These are phyloP conservation scores for Papilionanthe hybrid DNA, from an alignment of 116 monocot species.

Conservation along the genomic window DNA sequence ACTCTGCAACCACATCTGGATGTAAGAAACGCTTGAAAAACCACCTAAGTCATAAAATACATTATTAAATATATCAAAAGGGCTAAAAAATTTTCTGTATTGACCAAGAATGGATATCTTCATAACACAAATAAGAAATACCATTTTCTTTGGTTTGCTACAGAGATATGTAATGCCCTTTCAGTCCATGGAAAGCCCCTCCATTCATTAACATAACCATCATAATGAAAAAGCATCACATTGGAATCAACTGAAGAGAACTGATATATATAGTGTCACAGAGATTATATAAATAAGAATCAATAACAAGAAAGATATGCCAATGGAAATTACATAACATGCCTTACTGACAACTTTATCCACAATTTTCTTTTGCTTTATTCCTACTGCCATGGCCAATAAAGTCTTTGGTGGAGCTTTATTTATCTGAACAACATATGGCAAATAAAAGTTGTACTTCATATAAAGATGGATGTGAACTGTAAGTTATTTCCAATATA, in stretches of 20 bases:
- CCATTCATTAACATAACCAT: slow-evolving; percentile 81
- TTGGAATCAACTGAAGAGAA: slow-evolving; percentile 50
- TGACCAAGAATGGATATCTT: background rate
- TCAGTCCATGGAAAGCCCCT: slow-evolving; percentile 63
- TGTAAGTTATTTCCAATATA: background rate
- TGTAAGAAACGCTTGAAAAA: slow-evolving; percentile 72
- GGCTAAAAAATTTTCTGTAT: background rate
- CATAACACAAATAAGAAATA: slow-evolving; percentile 19
- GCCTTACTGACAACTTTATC: slow-evolving; percentile 70
- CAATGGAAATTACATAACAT: background rate
- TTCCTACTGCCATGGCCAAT: slow-evolving; percentile 81
- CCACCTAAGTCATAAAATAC: slow-evolving; percentile 39
- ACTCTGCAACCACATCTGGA: slow-evolving; percentile 55
- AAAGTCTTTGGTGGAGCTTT: slow-evolving; percentile 46
- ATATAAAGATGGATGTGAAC: background rate
- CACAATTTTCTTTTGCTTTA: slow-evolving; percentile 78
- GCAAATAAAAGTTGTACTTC: background rate
- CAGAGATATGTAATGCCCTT: slow-evolving; percentile 68
- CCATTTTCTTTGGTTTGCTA: slow-evolving; percentile 90
- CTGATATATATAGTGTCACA: slow-evolving; percentile 35
- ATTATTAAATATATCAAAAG: slow-evolving; percentile 1
- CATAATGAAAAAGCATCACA: slow-evolving; percentile 96
- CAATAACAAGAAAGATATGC: background rate
- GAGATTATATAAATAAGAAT: slow-evolving; percentile 9
- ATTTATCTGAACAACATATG: slow-evolving; percentile 25